Evolutionary conservation across 225 moss, liverwort and hornwort species (phyloP).

Genomic region (Bryoerythrophyllum caledonicum): DNA sequence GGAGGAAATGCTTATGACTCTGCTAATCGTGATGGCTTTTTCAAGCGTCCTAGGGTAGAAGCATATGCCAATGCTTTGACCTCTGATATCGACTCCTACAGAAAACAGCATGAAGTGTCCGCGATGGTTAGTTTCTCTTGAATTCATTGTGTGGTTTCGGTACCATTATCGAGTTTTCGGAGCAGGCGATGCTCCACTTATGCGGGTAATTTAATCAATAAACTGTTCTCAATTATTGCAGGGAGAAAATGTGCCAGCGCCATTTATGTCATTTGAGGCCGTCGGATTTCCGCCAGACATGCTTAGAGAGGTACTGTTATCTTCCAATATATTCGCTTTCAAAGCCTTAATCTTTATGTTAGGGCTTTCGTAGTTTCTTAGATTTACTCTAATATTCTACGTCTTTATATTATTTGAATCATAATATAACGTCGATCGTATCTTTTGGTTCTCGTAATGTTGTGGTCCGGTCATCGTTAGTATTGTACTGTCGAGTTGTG

Average conservation of each 20-base stretch:
- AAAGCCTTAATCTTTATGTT: not conserved
- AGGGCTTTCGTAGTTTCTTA: not conserved
- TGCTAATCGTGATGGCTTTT: slow-evolving; percentile 60
- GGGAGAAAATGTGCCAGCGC: slow-evolving; percentile 95
- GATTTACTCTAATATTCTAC: not conserved
- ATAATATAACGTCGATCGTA: not conserved
- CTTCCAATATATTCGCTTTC: not conserved
- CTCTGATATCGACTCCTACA: slow-evolving; percentile 81
- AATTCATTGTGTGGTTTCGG: not conserved
- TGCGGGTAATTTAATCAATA: not conserved
- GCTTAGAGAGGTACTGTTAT: slow-evolving; percentile 76
- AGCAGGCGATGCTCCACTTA: not conserved
- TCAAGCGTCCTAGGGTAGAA: slow-evolving; percentile 77
- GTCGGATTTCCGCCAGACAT: slow-evolving; percentile 88
- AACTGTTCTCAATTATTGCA: slow-evolving; percentile 15
- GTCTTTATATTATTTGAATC: not conserved
- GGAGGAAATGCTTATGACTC: slow-evolving; percentile 46
- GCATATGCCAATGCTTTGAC: slow-evolving; percentile 57
- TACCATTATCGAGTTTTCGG: not conserved
- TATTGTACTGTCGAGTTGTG: not conserved
- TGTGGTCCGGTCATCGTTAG: slow-evolving; percentile 22
- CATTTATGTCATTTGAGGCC: slow-evolving; percentile 90
- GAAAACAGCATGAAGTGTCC: slow-evolving; percentile 91
- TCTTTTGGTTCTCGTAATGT: not conserved
- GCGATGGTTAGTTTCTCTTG: slow-evolving; percentile 62